Base-by-base conservation (phyloP, 495 filamentous ascomycete genomes). In the Aspergillus biplanus region DNA sequence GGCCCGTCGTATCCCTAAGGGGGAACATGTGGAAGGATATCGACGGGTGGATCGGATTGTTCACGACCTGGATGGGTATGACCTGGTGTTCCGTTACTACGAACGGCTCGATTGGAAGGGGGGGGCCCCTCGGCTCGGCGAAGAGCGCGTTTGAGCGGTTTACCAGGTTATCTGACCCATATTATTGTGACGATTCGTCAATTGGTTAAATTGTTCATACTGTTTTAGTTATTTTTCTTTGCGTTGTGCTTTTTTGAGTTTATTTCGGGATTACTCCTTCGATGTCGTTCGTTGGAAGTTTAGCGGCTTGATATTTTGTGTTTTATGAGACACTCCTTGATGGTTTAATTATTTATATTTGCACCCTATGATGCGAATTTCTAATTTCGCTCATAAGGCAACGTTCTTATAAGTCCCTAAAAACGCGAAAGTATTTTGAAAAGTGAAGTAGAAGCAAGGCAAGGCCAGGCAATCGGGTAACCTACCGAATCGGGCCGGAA, bases 41-140 rank as follows among this genome's bases (percentile, higher is more conserved):
- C 85, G 90, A 42, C 86, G 96, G 31, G 86, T 97, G 48, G 96
- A 99, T 71, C 89, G 93, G 57, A 97, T 98, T 64, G 92, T 98
- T 35, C 96, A 99, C 71, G 95, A 98, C 68, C 85, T 99, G 65
- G 93, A 99, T 69, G 96, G 95, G 37, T 99, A 99, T 72, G 93
- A 98, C 76, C 83, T 98, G 35, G 90, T 99, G 53, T 99, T 99
- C 79, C 87, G 93, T 61, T 97, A 92, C 81, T 99, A 96, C 73
- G 93, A 97, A 81, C 87, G 92, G 58, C 85, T 93, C 66, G 94
- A 90, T 66, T 98, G 93, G 93, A 86, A 89, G 75, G 92, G 91
- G 65, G 89, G 90, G 65, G 82, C 81, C 59, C 87, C 90, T 62
- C 82, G 90, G 63, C 80, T 96, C 70, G 92, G 92, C 55, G 87